Percentiles rank a stretch among this genome's conserved stretches.
Evolutionary conservation across 2,329 filamentous ascomycete species (phyloP).

Genomic region (Daldinia sp.): DNA sequence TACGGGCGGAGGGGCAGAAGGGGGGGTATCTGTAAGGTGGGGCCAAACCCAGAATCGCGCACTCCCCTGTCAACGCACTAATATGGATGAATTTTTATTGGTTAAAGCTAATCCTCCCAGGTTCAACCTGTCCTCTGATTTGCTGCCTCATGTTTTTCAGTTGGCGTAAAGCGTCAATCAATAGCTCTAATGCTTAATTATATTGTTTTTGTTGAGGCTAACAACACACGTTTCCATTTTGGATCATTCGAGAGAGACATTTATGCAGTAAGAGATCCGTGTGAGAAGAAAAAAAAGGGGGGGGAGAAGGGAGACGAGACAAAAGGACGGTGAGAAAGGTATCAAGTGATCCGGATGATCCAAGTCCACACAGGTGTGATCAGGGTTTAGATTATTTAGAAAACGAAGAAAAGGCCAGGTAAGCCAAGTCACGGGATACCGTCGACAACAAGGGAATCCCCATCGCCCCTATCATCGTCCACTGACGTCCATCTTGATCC

Average conservation of each 20-base stretch:
- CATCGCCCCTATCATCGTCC: slow-evolving; percentile 11
- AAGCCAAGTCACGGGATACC: slow-evolving; percentile 2
- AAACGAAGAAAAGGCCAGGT: neutral
- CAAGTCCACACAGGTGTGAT: no score
- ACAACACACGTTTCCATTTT: slow-evolving; percentile 23
- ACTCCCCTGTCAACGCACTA: slow-evolving; percentile 17
- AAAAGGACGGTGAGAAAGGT: neutral
- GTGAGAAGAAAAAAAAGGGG: neutral
- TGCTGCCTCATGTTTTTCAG: slow-evolving; percentile 37
- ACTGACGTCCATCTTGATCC: slow-evolving; percentile 15
- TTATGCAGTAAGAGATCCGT: slow-evolving; percentile 9
- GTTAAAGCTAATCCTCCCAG: slow-evolving; percentile 7
- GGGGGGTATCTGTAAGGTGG: neutral
- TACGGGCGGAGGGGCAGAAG: neutral
- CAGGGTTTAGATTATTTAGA: no score
- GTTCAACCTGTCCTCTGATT: slow-evolving; percentile 33
- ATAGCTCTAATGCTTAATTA: slow-evolving; percentile 28
- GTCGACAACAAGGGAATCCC: neutral
- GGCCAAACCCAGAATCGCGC: slow-evolving; percentile 17
- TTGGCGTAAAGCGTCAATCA: slow-evolving; percentile 32
- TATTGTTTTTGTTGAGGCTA: slow-evolving; percentile 34
- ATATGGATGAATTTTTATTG: slow-evolving; percentile 32
- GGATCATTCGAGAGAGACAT: slow-evolving; percentile 13
- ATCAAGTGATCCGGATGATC: neutral
- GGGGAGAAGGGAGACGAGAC: neutral